phyloP scores from a whole-genome alignment of 2,329 filamentous ascomycete genomes.

The Microsporum canis region DNA sequence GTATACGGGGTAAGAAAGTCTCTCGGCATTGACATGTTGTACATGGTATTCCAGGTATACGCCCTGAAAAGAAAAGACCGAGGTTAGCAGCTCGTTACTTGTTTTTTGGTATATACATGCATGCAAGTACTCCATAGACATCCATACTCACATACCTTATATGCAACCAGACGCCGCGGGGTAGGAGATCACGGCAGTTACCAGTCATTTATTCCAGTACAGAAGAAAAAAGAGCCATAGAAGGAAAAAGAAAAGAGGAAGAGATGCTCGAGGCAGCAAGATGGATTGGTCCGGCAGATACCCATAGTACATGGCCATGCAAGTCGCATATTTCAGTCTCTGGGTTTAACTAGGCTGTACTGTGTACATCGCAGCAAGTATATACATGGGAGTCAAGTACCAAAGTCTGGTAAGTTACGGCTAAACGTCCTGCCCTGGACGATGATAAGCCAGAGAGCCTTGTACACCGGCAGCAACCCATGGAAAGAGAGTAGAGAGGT shows the following conservation, averaged over 20 bases:
- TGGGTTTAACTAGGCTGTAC: too few species aligned
- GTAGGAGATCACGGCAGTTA: background rate
- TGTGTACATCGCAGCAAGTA: too few species aligned
- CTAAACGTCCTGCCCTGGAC: background rate
- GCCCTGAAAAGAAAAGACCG: background rate
- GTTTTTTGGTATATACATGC: background rate
- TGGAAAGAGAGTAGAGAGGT: background rate
- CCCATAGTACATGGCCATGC: too few species aligned
- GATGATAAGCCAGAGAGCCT: background rate
- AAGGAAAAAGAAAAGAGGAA: background rate
- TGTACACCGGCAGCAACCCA: background rate
- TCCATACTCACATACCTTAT: too few species aligned
- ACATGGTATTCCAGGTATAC: too few species aligned
- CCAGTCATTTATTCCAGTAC: background rate
- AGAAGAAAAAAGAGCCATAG: background rate
- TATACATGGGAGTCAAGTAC: too few species aligned
- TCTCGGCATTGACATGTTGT: too few species aligned
- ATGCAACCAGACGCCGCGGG: background rate
- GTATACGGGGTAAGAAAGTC: too few species aligned
- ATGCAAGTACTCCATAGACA: background rate
- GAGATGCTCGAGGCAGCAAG: background rate
- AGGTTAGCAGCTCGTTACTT: background rate
- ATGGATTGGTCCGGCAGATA: background rate
- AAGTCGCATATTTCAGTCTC: too few species aligned
- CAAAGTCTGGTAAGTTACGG: too few species aligned